Base-by-base conservation (phyloP, 2,329 filamentous ascomycete genomes). In the Rhinocladiella similis region DNA sequence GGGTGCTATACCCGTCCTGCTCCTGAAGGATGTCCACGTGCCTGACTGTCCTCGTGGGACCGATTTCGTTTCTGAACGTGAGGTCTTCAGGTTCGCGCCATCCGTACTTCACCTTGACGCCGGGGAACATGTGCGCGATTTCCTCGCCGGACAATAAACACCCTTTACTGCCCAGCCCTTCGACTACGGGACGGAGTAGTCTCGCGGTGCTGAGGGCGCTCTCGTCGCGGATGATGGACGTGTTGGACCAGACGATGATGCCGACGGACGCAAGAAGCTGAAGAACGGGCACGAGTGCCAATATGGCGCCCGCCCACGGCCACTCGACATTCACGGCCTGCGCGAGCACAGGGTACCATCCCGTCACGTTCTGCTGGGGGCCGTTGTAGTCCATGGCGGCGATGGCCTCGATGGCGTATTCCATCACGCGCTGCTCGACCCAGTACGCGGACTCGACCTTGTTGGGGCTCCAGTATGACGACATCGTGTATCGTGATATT, bases 321-420 rank as follows among this genome's bases (percentile, higher is more conserved):
- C 64, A 66, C 20, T 61, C 71, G 96, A 99, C 73, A 96, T 97
- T 63, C 85, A 92, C 60, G 96, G 96, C 67, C 92, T 97, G 72
- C 77, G 75, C 14, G 89, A 91, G 5, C 80, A 83, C 38, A 95
- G 92, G 89, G 89, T 91, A 2, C 97, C 92, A 25, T 78, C 89
- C 14, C 90, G 89, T 46, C 96, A 93, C 68, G 79, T 96, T 60
- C n/a, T 16, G 51, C 10, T 63, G 43, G 12, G 59, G 59, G 12
- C 63, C 63, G 14, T 61, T 57, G 50, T 64, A 59, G 48, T 66
- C 63, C 33, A 65, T 54, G 12, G 64, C 63, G 13, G 63, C 63
- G 19, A 66, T 36, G 19, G 59, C 64, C 35, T 62, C 54, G 19
- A 59, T 59, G 29, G 59, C 53, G 43, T 62, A 65, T 5, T 59